A percentile compares a stretch with the other conserved stretches of the same genome.
phyloP scores from a whole-genome alignment of 2,329 filamentous ascomycete species.

The Ceratocystis ficicola region DNA sequence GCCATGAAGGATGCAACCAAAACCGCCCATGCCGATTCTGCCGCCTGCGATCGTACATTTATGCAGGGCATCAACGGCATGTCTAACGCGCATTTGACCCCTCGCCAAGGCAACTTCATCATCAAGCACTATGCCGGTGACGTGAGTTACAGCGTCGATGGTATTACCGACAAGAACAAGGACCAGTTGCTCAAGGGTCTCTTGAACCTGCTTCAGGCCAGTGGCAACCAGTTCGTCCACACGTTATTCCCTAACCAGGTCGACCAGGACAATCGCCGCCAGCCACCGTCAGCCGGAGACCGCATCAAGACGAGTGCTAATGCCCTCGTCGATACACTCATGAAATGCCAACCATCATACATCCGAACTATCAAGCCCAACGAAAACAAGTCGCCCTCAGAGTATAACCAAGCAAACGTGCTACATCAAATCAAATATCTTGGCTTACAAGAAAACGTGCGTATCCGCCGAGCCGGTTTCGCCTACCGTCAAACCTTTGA shows the following conservation, averaged over 20 bases:
- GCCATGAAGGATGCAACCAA: slow-evolving; percentile 96
- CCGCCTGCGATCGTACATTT: slow-evolving; percentile 89
- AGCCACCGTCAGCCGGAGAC: slow-evolving; percentile 88
- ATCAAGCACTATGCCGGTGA: slow-evolving; percentile 98
- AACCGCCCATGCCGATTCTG: slow-evolving; percentile 91
- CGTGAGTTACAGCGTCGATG: slow-evolving; percentile 84
- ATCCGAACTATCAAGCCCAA: slow-evolving; percentile 99
- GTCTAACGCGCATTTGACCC: slow-evolving; percentile 80
- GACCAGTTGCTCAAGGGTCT: slow-evolving; percentile 92
- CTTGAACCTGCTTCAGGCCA: slow-evolving; percentile 72
- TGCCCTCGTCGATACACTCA: slow-evolving; percentile 82
- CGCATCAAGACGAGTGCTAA: slow-evolving; percentile 94
- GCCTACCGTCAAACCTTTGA: slow-evolving; percentile 95
- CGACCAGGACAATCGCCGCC: slow-evolving; percentile 87
- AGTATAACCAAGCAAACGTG: slow-evolving; percentile 86
- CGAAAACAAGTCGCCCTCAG: slow-evolving; percentile 90
- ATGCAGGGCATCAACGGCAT: slow-evolving; percentile 87
- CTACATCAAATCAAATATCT: slow-evolving; percentile 98
- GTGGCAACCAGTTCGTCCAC: slow-evolving; percentile 75
- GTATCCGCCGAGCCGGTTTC: slow-evolving; percentile 90
- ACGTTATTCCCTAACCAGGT: slow-evolving; percentile 83
- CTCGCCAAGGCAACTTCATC: slow-evolving; percentile 89
- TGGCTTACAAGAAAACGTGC: slow-evolving; percentile 97
- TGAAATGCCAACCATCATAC: slow-evolving; percentile 95
- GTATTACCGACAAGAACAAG: slow-evolving; percentile 99